These are phyloP conservation scores for Suillus alpinus DNA, from an alignment of 768 basidiomycete genomes.

Conservation along the genomic window DNA sequence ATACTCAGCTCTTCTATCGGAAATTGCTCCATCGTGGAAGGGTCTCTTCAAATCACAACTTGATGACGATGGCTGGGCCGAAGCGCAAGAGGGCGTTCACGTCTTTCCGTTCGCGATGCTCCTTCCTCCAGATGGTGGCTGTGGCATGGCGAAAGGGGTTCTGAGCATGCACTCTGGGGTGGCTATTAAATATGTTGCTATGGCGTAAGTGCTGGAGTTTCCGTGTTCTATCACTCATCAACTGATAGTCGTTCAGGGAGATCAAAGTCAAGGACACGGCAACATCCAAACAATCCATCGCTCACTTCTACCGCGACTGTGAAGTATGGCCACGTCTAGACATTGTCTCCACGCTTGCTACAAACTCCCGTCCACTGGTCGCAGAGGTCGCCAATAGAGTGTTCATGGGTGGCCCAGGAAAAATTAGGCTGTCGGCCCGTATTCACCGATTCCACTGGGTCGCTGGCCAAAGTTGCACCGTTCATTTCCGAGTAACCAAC, in stretches of 20 bases:
- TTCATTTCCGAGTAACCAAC: constrained; percentile 65
- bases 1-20: constrained; percentile 53
- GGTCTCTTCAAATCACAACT: constrained; percentile 41
- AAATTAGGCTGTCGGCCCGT: constrained; percentile 61
- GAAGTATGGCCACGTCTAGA: constrained; percentile 77
- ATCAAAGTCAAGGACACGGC: constrained; percentile 70
- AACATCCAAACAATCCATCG: constrained; percentile 64
- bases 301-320: constrained; percentile 86
- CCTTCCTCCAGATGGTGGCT: constrained; percentile 54
- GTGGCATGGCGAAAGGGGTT: constrained; percentile 57
- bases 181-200: constrained; percentile 72
- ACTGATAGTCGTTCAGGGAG: constrained; percentile 42
- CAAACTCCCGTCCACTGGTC: constrained; percentile 57
- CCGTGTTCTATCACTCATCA: constrained; percentile 1
- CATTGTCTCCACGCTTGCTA: constrained; percentile 55
- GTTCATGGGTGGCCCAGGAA: constrained; percentile 62
- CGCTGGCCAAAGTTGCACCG: constrained; percentile 74
- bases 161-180: constrained; percentile 56
- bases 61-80: constrained; percentile 62
- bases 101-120: constrained; percentile 69
- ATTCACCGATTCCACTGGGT: constrained; percentile 78
- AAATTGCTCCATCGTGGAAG: constrained; percentile 44
- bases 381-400: constrained; percentile 53
- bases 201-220: constrained; percentile 54
- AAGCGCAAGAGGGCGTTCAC: constrained; percentile 65